Percentiles rank a stretch among this genome's conserved stretches.
phyloP scores from a whole-genome alignment of 176 grass and related monocot genomes.

The Hordeum vulgare region MorexV3_pseudomolecules_assembly NC_058519.1:371185221-371185720 shows the following conservation, averaged over 20 bases:
- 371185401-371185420: slow-evolving; percentile 36
- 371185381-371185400: too few relatives aligned
- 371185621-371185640: too few relatives aligned
- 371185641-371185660: too few relatives aligned
- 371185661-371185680: too few relatives aligned
- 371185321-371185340: neutral
- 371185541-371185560: neutral
- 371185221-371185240: neutral
- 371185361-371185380: neutral
- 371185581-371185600: neutral
- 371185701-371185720: too few relatives aligned
- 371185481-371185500: slow-evolving; percentile 86
- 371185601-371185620: too few relatives aligned
- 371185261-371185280: neutral
- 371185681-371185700: too few relatives aligned
- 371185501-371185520: slow-evolving; percentile 97
- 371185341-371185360: neutral
- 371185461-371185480: too few relatives aligned
- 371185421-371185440: slow-evolving; percentile 79
- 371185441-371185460: too few relatives aligned
- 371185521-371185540: slow-evolving; percentile 15
- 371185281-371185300: neutral
- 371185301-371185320: neutral
- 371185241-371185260: neutral
- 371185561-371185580: neutral